Evolutionary conservation across 2,329 filamentous ascomycete species (phyloP).

Genomic region (Arthrobotrys iridis): DNA sequence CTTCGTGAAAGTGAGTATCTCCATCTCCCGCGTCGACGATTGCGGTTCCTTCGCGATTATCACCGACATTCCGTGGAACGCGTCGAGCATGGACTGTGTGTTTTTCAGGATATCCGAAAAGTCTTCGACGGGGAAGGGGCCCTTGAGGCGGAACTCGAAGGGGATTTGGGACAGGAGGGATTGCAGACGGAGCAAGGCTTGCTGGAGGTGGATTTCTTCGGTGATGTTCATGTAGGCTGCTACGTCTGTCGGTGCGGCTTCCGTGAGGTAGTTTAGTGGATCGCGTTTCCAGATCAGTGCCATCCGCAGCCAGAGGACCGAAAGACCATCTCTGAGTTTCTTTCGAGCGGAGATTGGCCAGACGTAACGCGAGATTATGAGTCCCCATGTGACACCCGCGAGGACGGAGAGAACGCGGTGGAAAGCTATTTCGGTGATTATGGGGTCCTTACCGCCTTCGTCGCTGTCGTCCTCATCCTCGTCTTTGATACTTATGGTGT

Average conservation of each 20-base stretch:
- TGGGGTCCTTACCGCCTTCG: conserved; percentile 82
- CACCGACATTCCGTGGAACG: conserved; percentile 95
- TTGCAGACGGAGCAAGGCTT: conserved; percentile 55
- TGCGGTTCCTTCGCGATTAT: conserved; percentile 82
- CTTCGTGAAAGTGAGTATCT: conserved; percentile 80
- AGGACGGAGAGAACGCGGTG: conserved; percentile 89
- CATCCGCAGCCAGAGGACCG: conserved; percentile 92
- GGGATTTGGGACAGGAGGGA: conserved; percentile 74
- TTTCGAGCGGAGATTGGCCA: conserved; percentile 92
- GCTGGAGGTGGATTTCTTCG: conserved; percentile 86
- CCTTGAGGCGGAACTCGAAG: conserved; percentile 87
- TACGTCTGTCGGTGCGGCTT: conserved; percentile 58
- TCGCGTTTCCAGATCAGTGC: conserved; percentile 96
- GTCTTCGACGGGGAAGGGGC: conserved; percentile 80
- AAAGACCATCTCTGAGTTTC: conserved; percentile 88
- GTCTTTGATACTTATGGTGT: conserved; percentile 83
- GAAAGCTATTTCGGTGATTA: conserved; percentile 82
- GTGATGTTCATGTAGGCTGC: conserved; percentile 82
- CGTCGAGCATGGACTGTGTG: conserved; percentile 86
- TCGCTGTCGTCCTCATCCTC: conserved; percentile 83
- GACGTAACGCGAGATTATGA: conserved; percentile 86
- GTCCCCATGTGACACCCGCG: conserved; percentile 87
- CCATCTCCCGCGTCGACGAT: conserved; percentile 80
- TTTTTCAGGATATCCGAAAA: conserved; percentile 79
- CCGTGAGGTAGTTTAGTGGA: conserved; percentile 77